Evolutionary conservation across 2,329 filamentous ascomycete genomes (phyloP).

Genomic region (Fusarium sp.): DNA sequence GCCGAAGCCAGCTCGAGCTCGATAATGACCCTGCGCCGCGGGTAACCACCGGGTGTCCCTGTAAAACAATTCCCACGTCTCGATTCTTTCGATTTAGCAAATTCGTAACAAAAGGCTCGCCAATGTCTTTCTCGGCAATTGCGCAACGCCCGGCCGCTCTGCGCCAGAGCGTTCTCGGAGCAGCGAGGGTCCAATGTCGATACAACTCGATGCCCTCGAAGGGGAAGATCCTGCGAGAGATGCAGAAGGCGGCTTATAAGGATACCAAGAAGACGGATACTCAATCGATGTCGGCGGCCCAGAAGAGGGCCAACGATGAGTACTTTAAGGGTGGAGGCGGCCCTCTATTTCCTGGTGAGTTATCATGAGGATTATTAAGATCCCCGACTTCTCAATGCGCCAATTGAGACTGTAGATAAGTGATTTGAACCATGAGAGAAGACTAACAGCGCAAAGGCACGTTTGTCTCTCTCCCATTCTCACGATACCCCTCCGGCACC

Average conservation of each 20-base stretch:
- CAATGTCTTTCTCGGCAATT: constrained; percentile 34
- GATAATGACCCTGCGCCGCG: constrained; percentile 40
- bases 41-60: constrained; percentile 34
- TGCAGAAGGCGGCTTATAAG: constrained; percentile 38
- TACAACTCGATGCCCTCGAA: constrained; percentile 41
- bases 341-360: constrained; percentile 49
- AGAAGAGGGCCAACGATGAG: constrained; percentile 45
- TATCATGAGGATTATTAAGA: neutral
- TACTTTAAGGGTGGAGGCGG: constrained; percentile 48
- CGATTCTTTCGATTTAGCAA: neutral
- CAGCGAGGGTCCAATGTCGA: constrained; percentile 38
- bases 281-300: constrained; percentile 45
- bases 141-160: constrained; percentile 37
- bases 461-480: constrained; percentile 56
- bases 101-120: neutral
- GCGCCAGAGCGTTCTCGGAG: constrained; percentile 30
- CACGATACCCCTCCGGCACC: constrained; percentile 45
- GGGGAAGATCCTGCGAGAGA: constrained; percentile 42
- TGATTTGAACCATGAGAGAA: neutral
- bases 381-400: neutral
- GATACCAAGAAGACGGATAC: constrained; percentile 38
- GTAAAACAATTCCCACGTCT: neutral
- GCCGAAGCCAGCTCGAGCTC: constrained; percentile 24
- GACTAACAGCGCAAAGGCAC: constrained; percentile 50
- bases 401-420: constrained; percentile 3